Evolutionary conservation across 2,329 filamentous ascomycete genomes (phyloP).

Genomic region (Fusarium coicis): DNA sequence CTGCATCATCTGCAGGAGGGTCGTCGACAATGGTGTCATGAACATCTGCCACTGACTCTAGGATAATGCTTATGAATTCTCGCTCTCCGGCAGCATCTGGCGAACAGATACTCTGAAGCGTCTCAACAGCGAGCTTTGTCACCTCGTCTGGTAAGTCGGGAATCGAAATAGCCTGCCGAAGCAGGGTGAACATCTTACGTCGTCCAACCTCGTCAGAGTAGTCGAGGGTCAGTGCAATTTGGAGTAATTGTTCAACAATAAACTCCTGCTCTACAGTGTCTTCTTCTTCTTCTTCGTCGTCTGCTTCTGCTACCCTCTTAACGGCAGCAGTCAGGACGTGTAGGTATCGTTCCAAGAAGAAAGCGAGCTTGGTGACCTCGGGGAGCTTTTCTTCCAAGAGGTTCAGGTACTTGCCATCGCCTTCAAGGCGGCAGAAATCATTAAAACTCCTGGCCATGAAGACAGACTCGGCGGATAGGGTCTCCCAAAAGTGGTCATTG

Average conservation of each 20-base stretch:
- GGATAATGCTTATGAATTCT: constrained; percentile 85
- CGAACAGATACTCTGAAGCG: constrained; percentile 84
- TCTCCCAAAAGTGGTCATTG: constrained; percentile 82
- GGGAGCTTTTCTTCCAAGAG: constrained; percentile 93
- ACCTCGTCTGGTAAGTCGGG: constrained; percentile 91
- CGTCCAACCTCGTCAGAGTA: constrained; percentile 98
- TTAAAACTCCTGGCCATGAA: constrained; percentile 95
- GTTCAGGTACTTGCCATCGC: constrained; percentile 77
- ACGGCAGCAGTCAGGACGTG: constrained; percentile 73
- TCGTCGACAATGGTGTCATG: constrained; percentile 91
- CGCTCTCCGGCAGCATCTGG: constrained; percentile 77
- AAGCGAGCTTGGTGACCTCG: constrained; percentile 90
- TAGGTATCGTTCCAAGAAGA: constrained; percentile 85
- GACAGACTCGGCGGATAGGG: constrained; percentile 83
- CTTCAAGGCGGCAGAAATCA: constrained; percentile 84
- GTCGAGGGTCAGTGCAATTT: constrained; percentile 91
- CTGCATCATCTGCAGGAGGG: constrained; percentile 63
- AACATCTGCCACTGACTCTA: constrained; percentile 95
- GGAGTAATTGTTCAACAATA: constrained; percentile 91
- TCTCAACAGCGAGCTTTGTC: constrained; percentile 87
- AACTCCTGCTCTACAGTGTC: constrained; percentile 93
- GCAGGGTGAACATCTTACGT: constrained; percentile 92
- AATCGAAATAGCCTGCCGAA: constrained; percentile 86
- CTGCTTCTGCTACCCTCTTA: constrained; percentile 62
- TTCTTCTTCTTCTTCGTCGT: constrained; percentile 75